These are phyloP conservation scores for Wickerhamomyces strasburgensis DNA, from an alignment of 805 yeast genomes.

Conservation along the genomic window DNA sequence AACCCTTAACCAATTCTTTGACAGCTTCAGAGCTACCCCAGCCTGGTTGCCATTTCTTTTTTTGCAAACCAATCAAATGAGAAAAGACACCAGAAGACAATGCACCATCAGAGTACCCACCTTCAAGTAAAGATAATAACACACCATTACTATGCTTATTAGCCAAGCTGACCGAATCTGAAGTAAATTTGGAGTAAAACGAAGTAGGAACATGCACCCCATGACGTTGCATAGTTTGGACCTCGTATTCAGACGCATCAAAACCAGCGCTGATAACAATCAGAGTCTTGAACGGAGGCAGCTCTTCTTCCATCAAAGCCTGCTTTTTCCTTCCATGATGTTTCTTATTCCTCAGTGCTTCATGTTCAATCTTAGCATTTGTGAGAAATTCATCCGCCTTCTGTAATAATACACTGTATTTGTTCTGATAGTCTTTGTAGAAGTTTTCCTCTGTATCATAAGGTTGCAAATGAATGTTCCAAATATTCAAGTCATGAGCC, in stretches of 20 bases:
- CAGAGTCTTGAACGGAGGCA: constrained; percentile 43
- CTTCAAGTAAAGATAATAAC: constrained; percentile 68
- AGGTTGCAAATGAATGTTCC: constrained; percentile 78
- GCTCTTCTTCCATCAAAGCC: constrained; percentile 12
- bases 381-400: constrained; percentile 64
- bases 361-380: constrained; percentile 41
- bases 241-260: constrained; percentile 82
- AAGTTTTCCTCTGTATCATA: constrained; percentile 64
- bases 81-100: constrained; percentile 74
- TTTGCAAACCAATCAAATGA: constrained; percentile 67
- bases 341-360: constrained; percentile 12
- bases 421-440: constrained; percentile 51
- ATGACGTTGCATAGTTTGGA: constrained; percentile 81
- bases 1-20: constrained; percentile 62
- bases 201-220: constrained; percentile 77
- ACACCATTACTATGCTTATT: constrained; percentile 56
- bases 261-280: constrained; percentile 83
- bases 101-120: constrained; percentile 84
- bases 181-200: constrained; percentile 67
- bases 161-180: constrained; percentile 67
- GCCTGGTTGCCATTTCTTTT: constrained; percentile 49
- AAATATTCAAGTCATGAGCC: constrained; percentile 72
- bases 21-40: constrained; percentile 64
- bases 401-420: constrained; percentile 55
- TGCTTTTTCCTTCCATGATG: constrained; percentile 10